Evolutionary conservation across 805 yeast genomes (phyloP), one percentile per base, ranked within the genome.

Genomic region (Candida loeiensis): DNA sequence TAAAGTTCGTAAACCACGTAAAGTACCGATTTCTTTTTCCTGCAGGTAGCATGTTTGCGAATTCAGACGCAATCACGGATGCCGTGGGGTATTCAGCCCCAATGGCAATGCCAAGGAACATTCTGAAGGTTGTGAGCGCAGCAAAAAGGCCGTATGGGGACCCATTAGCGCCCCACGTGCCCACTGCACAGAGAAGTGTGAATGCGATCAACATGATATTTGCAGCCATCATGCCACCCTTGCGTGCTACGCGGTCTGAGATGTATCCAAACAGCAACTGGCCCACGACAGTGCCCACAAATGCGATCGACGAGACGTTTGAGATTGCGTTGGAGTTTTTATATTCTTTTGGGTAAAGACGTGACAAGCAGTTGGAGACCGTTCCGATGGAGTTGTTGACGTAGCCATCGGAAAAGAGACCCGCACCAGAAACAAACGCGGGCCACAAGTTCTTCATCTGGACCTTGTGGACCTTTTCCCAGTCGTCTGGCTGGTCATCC

Each of bases 11-110:
- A 63, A 89, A 90, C 85, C 89, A 80, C 40, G 81, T 76, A 56
- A 90, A 89, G 72, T 84, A 89, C 59, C 96, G 75, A 66, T 90
- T 88, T 69, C 97, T 82, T 45, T 75, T 73, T 43, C 95, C 95
- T n/a, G 79, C 73, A 13, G 90, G 85, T 51, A 89, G 67, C 46
- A 77, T 65, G 41, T 85, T 80, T 34, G 95, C 80, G 28, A 95
- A 93, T 63, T 90, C 97, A 20, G 96, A 89, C 50, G 95, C 87
- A 26, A 95, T 95, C 14, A 90, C 91, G 6, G 95, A 83, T 33
- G 96, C 90, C 11, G 95, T 83, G 34, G 96, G 96, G 58, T 90
- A 90, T 64, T 90, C 98, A 36, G 95, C 90, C 53, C 98, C 98
- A 51, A 91, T 85, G 53, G 90, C 95, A 48, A 87, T 70, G 64